Percentiles rank a stretch among this genome's conserved stretches.
These are phyloP conservation scores for Penicillium psychrofluorescens DNA, from an alignment of 495 filamentous ascomycete species.

Conservation along the genomic window DNA sequence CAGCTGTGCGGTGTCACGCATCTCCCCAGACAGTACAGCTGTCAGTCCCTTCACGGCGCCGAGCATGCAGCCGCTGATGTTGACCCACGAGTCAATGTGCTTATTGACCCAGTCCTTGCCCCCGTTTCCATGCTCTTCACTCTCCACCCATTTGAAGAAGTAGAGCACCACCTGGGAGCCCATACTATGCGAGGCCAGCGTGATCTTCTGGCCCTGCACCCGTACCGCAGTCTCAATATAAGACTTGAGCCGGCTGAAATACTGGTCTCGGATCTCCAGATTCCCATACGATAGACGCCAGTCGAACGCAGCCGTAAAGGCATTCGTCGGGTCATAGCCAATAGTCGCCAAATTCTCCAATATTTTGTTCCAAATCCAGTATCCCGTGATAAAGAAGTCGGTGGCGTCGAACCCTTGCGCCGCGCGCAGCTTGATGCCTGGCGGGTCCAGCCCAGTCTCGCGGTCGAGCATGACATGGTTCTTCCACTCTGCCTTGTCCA, in stretches of 20 bases:
- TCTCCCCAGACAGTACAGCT: constrained; percentile 89
- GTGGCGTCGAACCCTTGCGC: constrained; percentile 97
- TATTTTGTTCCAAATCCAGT: constrained; percentile 99
- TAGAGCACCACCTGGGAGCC: constrained; percentile 91
- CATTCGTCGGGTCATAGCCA: constrained; percentile 93
- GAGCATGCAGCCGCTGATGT: constrained; percentile 96
- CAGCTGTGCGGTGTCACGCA: constrained; percentile 95
- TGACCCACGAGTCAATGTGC: constrained; percentile 92
- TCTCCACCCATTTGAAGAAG: constrained; percentile 97
- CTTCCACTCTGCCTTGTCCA: constrained; percentile 93
- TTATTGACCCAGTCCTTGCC: constrained; percentile 85
- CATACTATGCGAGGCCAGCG: constrained; percentile 93
- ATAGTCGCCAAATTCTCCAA: constrained; percentile 91
- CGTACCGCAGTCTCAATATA: constrained; percentile 78
- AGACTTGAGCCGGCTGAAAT: constrained; percentile 81
- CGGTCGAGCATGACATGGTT: constrained; percentile 95
- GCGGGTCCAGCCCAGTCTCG: constrained; percentile 82
- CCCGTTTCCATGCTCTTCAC: constrained; percentile 67
- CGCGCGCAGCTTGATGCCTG: constrained; percentile 84
- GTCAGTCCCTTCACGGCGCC: constrained; percentile 89
- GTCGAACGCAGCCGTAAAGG: constrained; percentile 92
- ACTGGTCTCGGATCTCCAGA: constrained; percentile 82
- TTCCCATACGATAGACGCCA: constrained; percentile 94
- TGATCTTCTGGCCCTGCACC: constrained; percentile 67
- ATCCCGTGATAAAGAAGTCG: constrained; percentile 78